Percentiles rank a stretch among this genome's conserved stretches.
Conservation (phyloP, 192 early-diverging fungal genomes). For the Coemansia sp. region DNA sequence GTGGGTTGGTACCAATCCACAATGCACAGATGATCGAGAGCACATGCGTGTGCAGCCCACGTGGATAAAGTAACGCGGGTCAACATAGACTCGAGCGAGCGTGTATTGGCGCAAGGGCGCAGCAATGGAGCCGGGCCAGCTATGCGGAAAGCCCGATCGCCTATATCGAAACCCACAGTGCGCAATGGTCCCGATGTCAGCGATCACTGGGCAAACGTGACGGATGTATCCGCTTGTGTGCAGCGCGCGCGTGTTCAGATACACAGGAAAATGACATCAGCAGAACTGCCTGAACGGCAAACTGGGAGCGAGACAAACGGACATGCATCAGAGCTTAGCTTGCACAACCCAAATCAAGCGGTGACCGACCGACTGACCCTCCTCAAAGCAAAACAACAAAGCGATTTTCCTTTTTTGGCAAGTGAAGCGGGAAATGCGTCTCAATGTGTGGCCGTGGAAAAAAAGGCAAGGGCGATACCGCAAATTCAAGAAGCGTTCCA, state of each 20-base stretch:
- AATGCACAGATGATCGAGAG: background rate
- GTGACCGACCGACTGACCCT: no score
- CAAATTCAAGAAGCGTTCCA: background rate
- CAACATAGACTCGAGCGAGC: background rate
- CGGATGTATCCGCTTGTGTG: background rate
- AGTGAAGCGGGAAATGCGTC: no score
- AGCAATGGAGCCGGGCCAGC: background rate
- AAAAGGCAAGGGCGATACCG: background rate
- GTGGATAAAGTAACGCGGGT: background rate
- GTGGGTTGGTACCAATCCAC: background rate
- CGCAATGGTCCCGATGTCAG: background rate
- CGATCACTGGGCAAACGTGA: background rate
- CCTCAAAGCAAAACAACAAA: no score
- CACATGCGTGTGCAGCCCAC: conserved; percentile 1
- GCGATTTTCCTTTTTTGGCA: background rate
- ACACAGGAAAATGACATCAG: background rate
- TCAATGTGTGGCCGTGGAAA: background rate
- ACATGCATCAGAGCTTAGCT: background rate
- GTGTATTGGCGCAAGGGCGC: background rate
- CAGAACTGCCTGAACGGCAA: background rate
- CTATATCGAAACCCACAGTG: no score
- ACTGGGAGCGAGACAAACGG: no score
- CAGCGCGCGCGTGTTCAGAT: conserved; percentile 2
- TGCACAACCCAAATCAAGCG: background rate
- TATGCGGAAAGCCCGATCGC: background rate